Evolutionary conservation across 177 flowering plant genomes (phyloP).

Genomic region (Vitis hybrid): DNA sequence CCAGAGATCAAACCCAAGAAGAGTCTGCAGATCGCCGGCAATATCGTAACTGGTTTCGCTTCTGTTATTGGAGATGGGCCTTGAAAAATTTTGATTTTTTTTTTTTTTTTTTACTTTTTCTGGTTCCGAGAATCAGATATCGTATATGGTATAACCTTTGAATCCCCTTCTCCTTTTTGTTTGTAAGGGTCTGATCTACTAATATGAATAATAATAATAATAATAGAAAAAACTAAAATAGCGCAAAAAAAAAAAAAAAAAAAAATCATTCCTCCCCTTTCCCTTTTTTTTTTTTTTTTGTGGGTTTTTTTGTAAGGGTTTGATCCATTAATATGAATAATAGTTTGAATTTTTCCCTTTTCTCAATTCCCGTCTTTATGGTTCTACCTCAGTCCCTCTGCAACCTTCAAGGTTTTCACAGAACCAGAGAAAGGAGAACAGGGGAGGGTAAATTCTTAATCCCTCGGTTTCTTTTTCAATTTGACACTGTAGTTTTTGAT

Average conservation of each 20-base stretch:
- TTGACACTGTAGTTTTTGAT: too few species aligned
- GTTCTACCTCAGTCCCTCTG: not conserved
- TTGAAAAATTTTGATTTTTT: constrained; percentile 20
- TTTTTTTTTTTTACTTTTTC: constrained; percentile 7
- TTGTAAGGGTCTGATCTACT: constrained; percentile 36
- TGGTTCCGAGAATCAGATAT: constrained; percentile 1
- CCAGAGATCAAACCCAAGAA: constrained; percentile 29
- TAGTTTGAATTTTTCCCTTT: not conserved
- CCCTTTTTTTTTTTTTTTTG: not conserved
- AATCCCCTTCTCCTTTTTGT: constrained; percentile 35
- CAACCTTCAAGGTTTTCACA: not conserved
- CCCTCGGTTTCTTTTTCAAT: too few species aligned
- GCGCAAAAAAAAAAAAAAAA: too few species aligned
- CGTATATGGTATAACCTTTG: constrained; percentile 11
- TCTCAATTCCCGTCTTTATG: too few species aligned
- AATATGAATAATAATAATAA: not conserved
- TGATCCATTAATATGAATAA: constrained; percentile 13
- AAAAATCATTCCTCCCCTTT: constrained; percentile 14
- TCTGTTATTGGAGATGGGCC: constrained; percentile 36
- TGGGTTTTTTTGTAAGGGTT: too few species aligned
- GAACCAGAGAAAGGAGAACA: not conserved
- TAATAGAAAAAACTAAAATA: not conserved
- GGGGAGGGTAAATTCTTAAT: too few species aligned
- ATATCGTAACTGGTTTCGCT: constrained; percentile 44
- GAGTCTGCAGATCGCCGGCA: constrained; percentile 22